A percentile compares a stretch with the other conserved stretches of the same genome.
Conservation (phyloP, 1,284 basidiomycete genomes). For the Ceratobasidium sp. region DNA sequence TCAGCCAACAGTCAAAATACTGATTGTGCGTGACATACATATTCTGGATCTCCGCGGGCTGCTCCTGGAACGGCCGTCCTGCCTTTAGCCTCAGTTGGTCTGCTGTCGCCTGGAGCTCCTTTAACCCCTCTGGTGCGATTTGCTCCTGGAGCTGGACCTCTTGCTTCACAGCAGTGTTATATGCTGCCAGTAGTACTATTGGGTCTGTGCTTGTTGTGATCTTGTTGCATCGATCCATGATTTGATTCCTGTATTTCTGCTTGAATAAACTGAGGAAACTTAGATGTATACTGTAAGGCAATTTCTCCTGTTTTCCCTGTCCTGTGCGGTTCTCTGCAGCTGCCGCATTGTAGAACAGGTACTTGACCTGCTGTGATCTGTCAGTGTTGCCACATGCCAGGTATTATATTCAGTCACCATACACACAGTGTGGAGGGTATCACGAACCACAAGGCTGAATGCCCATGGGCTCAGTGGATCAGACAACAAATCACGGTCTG, state of each 20-base stretch:
- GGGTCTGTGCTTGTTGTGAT: not conserved
- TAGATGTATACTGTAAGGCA: not conserved
- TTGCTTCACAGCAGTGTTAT: not conserved
- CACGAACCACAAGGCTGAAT: not conserved
- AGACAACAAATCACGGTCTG: not conserved
- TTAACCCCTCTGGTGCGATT: not conserved
- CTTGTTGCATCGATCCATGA: not conserved
- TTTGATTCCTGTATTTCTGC: not conserved
- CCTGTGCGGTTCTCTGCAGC: not conserved
- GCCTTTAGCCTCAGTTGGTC: not conserved
- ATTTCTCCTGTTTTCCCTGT: not conserved
- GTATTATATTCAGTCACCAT: not conserved
- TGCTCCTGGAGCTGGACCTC: not conserved
- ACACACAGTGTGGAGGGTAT: not conserved
- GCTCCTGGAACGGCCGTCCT: not conserved
- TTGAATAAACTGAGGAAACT: not conserved
- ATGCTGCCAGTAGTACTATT: not conserved
- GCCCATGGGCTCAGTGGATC: not conserved
- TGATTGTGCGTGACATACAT: not conserved
- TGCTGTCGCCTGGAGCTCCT: not conserved
- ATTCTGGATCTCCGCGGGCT: not conserved
- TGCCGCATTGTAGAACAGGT: not conserved
- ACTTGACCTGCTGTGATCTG: not conserved
- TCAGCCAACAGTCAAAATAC: no score
- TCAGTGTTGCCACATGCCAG: not conserved